Conservation (phyloP, 179 eudicot species). For the Spergularia azorica region DNA sequence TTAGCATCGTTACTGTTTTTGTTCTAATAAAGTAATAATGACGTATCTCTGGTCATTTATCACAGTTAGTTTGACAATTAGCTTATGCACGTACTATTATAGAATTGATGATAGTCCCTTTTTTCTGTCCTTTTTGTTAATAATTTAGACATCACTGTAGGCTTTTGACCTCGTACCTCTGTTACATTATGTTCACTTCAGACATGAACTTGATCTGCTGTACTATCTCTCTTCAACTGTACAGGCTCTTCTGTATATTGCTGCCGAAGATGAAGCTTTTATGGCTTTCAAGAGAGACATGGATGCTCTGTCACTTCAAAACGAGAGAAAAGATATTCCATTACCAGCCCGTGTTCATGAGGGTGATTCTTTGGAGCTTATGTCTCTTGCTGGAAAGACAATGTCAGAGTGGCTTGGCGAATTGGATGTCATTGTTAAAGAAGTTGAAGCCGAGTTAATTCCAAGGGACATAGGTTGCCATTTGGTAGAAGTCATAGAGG, state of each 20-base stretch:
- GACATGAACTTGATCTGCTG: slow-evolving; percentile 5
- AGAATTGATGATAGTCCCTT: neutral
- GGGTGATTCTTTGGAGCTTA: slow-evolving; percentile 53
- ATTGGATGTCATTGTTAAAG: slow-evolving; percentile 72
- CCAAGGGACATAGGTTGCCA: slow-evolving; percentile 92
- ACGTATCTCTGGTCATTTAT: neutral
- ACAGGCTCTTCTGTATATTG: slow-evolving; percentile 78
- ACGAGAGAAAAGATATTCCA: slow-evolving; percentile 54
- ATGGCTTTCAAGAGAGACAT: slow-evolving; percentile 70
- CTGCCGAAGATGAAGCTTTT: slow-evolving; percentile 91
- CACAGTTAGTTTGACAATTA: slow-evolving; percentile 10
- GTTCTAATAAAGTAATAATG: neutral
- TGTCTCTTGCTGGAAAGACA: slow-evolving; percentile 72
- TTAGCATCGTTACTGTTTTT: neutral
- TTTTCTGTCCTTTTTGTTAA: neutral
- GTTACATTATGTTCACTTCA: neutral
- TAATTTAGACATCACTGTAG: neutral
- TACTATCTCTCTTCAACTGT: slow-evolving; percentile 19
- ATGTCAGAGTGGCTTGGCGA: slow-evolving; percentile 72
- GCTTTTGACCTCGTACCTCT: neutral
- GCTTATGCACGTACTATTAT: slow-evolving; percentile 6
- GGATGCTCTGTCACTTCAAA: slow-evolving; percentile 57
- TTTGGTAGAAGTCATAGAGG: slow-evolving; percentile 85
- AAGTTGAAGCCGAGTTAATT: slow-evolving; percentile 80
- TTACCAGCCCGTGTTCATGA: slow-evolving; percentile 33